Evolutionary conservation across 2,329 filamentous ascomycete genomes (phyloP), one percentile per base, ranked within the genome.

Genomic region (Myriangium duriaei): DNA sequence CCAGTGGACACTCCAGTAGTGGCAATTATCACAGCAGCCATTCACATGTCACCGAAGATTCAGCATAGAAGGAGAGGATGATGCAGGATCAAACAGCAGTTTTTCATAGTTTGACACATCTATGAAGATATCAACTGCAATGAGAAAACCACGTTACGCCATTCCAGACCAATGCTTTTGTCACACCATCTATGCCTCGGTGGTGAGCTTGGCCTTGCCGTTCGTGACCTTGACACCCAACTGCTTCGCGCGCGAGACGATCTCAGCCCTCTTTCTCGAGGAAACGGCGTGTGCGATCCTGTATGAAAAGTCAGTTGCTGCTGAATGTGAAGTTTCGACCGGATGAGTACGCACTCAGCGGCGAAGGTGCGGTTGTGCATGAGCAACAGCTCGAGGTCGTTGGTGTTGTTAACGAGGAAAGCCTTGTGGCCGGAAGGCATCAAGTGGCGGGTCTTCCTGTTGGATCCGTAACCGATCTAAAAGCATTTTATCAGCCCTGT

Each of bases 351-450:
- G 58, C 86, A 95, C 87, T 98, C 91, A 64, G 91, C 91, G 64
- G 91, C 91, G 71, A 84, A 95, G 68, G 86, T 93, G 66, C 81
- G 81, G 84, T 96, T 96, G 82, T 98, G 91, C 91, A 98, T 98
- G 59, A 98, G 76, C 61, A 98, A 80, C 49, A 98, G 81, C 69
- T 98, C 88, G 61, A 98, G 80, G 57, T 98, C 91, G 65, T 80
- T 76, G 68, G 76, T 68, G 77, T 98, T 98, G 80, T 81, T 85
- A 72, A 98, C 91, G 63, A 96, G 79, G 82, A 98, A 98, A 52
- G 88, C 84, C 80, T 95, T 96, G 82, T 96, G 88, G 71, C 91
- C 91, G 58, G 86, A 94, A 64, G 91, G 91, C 76, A 86, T 93
- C 80, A 96, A 80, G 77, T 92, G 88, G 62, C 84, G 80, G 64